Evolutionary conservation across 345 rosid genomes (phyloP).

Genomic region (Pelargonium nanum): DNA sequence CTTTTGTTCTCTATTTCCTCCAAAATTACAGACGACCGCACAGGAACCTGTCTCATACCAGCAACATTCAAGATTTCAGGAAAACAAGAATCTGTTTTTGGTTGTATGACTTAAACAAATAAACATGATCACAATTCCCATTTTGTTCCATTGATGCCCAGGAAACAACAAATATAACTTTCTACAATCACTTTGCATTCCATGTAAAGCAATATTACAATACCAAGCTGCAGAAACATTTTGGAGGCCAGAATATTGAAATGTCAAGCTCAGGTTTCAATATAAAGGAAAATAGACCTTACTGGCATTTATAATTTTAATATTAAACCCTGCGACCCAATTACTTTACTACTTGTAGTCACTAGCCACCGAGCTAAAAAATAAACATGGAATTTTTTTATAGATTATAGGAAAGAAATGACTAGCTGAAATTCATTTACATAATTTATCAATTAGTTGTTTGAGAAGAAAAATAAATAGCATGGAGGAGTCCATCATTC

Average conservation of each 20-base stretch:
- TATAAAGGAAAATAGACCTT: background rate
- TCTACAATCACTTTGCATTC: background rate
- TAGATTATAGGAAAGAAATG: too few relatives aligned
- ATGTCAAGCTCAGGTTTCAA: too few relatives aligned
- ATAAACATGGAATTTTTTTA: too few relatives aligned
- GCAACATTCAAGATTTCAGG: slow-evolving; percentile 1
- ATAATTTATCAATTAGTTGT: too few relatives aligned
- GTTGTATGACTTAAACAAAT: background rate
- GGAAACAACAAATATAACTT: background rate
- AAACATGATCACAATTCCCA: background rate
- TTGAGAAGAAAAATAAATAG: too few relatives aligned
- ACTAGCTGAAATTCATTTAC: too few relatives aligned
- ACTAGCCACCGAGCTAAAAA: too few relatives aligned
- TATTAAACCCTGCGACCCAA: too few relatives aligned
- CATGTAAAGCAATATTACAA: background rate
- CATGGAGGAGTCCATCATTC: too few relatives aligned
- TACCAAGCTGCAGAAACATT: background rate
- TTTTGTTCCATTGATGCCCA: background rate
- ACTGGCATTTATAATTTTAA: background rate
- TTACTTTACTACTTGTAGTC: too few relatives aligned
- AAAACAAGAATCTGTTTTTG: background rate
- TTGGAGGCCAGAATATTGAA: too few relatives aligned
- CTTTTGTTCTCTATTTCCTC: slow-evolving; percentile 36
- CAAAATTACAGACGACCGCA: slow-evolving; percentile 19
- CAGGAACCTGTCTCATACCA: slow-evolving; percentile 31